Percentiles rank a stretch among this genome's conserved stretches.
phyloP scores from a whole-genome alignment of 306 rosid genomes.

The Vicia villosa region DNA sequence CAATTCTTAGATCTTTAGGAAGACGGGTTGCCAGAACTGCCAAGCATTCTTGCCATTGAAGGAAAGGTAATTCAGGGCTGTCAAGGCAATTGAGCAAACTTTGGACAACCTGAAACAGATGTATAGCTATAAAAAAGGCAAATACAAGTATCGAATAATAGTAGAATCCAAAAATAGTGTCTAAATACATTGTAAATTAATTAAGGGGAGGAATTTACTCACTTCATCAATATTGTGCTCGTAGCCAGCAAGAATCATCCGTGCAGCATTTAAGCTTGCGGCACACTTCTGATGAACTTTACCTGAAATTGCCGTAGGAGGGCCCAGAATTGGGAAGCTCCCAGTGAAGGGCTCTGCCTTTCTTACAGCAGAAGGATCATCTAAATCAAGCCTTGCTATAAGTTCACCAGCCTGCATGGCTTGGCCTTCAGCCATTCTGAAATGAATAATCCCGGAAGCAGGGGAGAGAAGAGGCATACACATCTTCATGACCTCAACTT shows the following conservation, averaged over 20 bases:
- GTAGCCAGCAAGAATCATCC: constrained; percentile 95
- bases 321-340: constrained; percentile 83
- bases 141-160: constrained; percentile 14
- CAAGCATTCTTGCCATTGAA: constrained; percentile 99
- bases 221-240: constrained; percentile 94
- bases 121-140: constrained; percentile 36
- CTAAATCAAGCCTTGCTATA: constrained; percentile 91
- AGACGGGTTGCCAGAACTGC: constrained; percentile 93
- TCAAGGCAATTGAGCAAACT: constrained; percentile 91
- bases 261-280: constrained; percentile 82
- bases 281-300: constrained; percentile 97
- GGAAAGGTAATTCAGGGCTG: constrained; percentile 94
- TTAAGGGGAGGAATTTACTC: constrained; percentile 40
- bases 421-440: constrained; percentile 94
- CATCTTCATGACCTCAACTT: constrained; percentile 99
- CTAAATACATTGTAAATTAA: constrained; percentile 18
- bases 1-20: constrained; percentile 86
- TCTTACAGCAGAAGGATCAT: constrained; percentile 96
- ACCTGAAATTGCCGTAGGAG: constrained; percentile 90
- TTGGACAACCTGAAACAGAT: constrained; percentile 78
- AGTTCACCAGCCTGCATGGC: constrained; percentile 99
- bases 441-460: constrained; percentile 89
- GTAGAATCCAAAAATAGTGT: constrained; percentile 20
- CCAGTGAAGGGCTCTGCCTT: constrained; percentile 92
- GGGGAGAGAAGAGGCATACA: constrained; percentile 99